phyloP scores from a whole-genome alignment of 202 grass and related monocot genomes.

The Zoysia matrella region DNA sequence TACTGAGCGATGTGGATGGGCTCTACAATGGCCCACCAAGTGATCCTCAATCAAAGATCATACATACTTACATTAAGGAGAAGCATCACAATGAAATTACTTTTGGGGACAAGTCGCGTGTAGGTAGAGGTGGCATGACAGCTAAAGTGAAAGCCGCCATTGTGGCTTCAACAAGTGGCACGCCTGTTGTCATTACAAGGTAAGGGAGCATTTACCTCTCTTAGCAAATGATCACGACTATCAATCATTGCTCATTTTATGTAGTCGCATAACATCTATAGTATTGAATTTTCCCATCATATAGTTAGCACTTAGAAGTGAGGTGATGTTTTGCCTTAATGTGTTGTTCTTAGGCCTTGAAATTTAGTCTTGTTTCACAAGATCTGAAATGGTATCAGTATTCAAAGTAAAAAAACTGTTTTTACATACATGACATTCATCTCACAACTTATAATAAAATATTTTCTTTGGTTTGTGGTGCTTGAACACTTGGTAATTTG shows the following conservation, averaged over 20 bases:
- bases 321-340: not conserved
- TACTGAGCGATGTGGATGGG: slow-evolving; percentile 96
- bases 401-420: not conserved
- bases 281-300: not conserved
- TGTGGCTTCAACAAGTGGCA: slow-evolving; percentile 76
- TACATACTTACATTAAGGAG: slow-evolving; percentile 94
- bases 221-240: not conserved
- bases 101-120: slow-evolving; percentile 97
- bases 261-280: not conserved
- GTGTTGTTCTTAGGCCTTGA: not conserved
- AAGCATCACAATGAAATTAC: slow-evolving; percentile 85
- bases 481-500: not conserved
- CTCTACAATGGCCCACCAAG: slow-evolving; percentile 89
- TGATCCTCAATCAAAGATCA: slow-evolving; percentile 81
- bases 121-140: slow-evolving; percentile 97
- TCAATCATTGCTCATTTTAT: not conserved
- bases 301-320: slow-evolving; percentile 5
- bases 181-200: slow-evolving; percentile 95
- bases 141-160: slow-evolving; percentile 95
- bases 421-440: not conserved
- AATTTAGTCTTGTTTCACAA: not conserved
- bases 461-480: slow-evolving; percentile 19
- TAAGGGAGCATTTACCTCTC: slow-evolving; percentile 18
- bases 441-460: not conserved
- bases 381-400: slow-evolving; percentile 17